Evolutionary conservation across 805 yeast genomes (phyloP).

Genomic region (Kazachstania africana): DNA sequence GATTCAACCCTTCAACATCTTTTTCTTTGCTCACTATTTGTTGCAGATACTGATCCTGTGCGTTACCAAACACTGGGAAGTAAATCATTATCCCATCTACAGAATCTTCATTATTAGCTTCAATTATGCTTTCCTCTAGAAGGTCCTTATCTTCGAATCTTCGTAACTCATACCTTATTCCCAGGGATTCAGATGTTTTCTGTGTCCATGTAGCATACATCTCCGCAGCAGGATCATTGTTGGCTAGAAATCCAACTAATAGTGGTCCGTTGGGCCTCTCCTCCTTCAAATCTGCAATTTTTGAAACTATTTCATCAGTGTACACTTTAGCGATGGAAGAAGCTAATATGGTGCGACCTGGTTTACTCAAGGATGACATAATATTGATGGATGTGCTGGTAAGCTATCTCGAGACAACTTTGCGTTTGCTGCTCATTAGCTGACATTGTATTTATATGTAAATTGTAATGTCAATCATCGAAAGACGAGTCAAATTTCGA

Average conservation of each 20-base stretch:
- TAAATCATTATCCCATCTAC: slow-evolving; percentile 94
- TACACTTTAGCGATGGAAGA: slow-evolving; percentile 77
- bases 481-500: too few species aligned
- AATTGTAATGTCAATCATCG: too few species aligned
- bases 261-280: slow-evolving; percentile 43
- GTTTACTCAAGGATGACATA: background rate
- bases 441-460: too few species aligned
- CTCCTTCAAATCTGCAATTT: slow-evolving; percentile 37
- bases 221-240: slow-evolving; percentile 86
- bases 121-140: slow-evolving; percentile 70
- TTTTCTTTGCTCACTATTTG: slow-evolving; percentile 85
- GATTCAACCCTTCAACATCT: slow-evolving; percentile 93
- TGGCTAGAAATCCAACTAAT: slow-evolving; percentile 85
- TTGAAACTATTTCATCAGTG: slow-evolving; percentile 54
- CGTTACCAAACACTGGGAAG: slow-evolving; percentile 92
- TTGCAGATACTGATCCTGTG: slow-evolving; percentile 91
- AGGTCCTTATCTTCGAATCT: slow-evolving; percentile 64
- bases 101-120: slow-evolving; percentile 63
- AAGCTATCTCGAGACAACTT: too few species aligned
- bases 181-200: slow-evolving; percentile 76
- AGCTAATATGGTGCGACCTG: slow-evolving; percentile 45
- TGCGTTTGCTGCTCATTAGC: too few species aligned
- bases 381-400: background rate
- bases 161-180: slow-evolving; percentile 72
- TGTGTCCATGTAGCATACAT: slow-evolving; percentile 96